Conservation (phyloP, 2,329 filamentous ascomycete genomes). For the Xylariaceae sp. region DNA sequence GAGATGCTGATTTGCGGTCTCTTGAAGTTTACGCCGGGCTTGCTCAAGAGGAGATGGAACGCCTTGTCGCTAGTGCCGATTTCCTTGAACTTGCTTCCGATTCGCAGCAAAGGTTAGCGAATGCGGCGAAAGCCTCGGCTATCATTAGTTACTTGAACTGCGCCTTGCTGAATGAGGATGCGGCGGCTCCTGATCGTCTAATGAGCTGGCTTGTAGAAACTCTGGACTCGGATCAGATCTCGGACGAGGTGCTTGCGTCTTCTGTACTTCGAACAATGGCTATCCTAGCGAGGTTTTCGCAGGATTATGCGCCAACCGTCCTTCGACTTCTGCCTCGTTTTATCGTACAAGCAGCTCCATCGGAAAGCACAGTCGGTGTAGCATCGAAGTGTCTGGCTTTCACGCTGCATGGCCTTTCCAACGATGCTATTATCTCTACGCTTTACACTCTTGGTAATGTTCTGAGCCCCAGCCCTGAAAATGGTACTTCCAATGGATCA, state of each 20-base stretch:
- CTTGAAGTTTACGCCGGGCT: conserved; percentile 64
- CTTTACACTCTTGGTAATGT: conserved; percentile 96
- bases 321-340: conserved; percentile 78
- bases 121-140: conserved; percentile 76
- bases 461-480: conserved; percentile 65
- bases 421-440: conserved; percentile 91
- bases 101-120: conserved; percentile 81
- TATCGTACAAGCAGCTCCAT: conserved; percentile 76
- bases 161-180: conserved; percentile 72
- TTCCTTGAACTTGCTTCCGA: conserved; percentile 81
- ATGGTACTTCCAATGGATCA: conserved; percentile 48
- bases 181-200: conserved; percentile 71
- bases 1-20: conserved; percentile 50
- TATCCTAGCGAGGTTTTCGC: conserved; percentile 69
- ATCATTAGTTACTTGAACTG: conserved; percentile 84
- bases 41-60: conserved; percentile 74
- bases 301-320: conserved; percentile 66
- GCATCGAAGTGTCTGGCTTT: conserved; percentile 82
- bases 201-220: conserved; percentile 82
- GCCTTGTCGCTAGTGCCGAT: conserved; percentile 83
- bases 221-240: conserved; percentile 75
- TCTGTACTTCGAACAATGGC: conserved; percentile 78
- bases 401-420: conserved; percentile 74
- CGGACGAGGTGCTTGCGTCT: conserved; percentile 68
- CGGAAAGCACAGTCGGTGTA: conserved; percentile 62